Evolutionary conservation across 2,329 filamentous ascomycete genomes (phyloP).

Genomic region (Pseudogymnoascus sp.): DNA sequence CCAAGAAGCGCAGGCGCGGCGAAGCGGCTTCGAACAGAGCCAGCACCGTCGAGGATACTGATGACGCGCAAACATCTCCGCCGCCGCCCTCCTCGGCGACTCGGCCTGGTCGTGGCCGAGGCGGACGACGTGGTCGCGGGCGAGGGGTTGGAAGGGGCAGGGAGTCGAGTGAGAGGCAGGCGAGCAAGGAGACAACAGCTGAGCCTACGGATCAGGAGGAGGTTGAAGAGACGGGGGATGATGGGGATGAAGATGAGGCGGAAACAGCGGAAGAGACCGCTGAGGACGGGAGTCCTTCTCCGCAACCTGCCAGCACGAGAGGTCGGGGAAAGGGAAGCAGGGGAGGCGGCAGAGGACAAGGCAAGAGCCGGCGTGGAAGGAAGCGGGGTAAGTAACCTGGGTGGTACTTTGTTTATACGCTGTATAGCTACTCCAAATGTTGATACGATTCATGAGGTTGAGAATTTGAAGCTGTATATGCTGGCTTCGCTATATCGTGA

Average conservation of each 20-base stretch:
- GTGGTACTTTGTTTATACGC: not conserved
- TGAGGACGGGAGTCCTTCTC: constrained; percentile 25
- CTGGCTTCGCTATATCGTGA: not conserved
- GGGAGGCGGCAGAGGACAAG: constrained; percentile 12
- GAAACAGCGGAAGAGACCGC: constrained; percentile 31
- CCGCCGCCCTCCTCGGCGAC: constrained; percentile 38
- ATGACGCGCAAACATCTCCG: constrained; percentile 40
- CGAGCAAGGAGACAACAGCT: constrained; percentile 28
- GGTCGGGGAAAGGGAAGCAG: constrained; percentile 19
- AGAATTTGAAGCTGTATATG: not conserved
- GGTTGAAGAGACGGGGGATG: constrained; percentile 26
- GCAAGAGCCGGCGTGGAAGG: constrained; percentile 9
- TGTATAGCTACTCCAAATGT: not conserved
- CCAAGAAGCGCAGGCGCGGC: constrained; percentile 31
- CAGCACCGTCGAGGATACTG: constrained; percentile 49
- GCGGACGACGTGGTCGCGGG: constrained; percentile 39
- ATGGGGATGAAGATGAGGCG: constrained; percentile 34
- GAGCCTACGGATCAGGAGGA: constrained; percentile 31
- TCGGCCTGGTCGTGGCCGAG: constrained; percentile 29
- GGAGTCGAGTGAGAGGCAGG: constrained; percentile 31
- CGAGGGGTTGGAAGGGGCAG: constrained; percentile 37
- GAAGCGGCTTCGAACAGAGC: constrained; percentile 32
- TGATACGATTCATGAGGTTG: not conserved
- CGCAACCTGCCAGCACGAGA: constrained; percentile 22
- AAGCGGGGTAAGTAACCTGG: constrained; percentile 8